A percentile compares a stretch with the other conserved stretches of the same genome.
phyloP scores from a whole-genome alignment of 371 early-diverging fungal genomes.

The Mucor plumbeus region DNA sequence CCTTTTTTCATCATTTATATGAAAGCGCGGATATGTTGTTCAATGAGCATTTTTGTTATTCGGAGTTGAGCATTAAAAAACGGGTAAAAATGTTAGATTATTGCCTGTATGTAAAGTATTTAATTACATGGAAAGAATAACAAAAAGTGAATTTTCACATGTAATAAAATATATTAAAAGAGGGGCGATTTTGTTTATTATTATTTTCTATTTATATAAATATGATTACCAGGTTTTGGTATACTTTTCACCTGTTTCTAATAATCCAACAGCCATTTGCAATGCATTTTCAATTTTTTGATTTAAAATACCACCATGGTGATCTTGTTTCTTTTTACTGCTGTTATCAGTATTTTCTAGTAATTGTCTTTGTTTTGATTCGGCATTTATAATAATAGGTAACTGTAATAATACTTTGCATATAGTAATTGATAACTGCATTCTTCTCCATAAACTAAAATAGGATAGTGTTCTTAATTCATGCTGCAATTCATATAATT shows the following conservation, averaged over 20 bases:
- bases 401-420: constrained; percentile 60
- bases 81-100: background rate
- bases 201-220: background rate
- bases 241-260: constrained; percentile 62
- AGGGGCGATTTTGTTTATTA: background rate
- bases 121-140: background rate
- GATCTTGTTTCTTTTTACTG: constrained; percentile 11
- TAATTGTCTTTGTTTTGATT: constrained; percentile 33
- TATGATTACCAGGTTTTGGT: constrained; percentile 33
- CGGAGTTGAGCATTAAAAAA: constrained; percentile 1
- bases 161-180: background rate
- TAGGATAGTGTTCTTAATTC: constrained; percentile 62
- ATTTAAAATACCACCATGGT: constrained; percentile 41
- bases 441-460: constrained; percentile 63
- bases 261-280: constrained; percentile 55
- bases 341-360: constrained; percentile 31
- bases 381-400: constrained; percentile 63
- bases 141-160: background rate
- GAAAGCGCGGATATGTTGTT: background rate
- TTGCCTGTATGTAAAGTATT: background rate
- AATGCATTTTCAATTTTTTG: constrained; percentile 59
- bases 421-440: constrained; percentile 61
- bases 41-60: background rate
- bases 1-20: background rate
- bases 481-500: constrained; percentile 65